A percentile compares a stretch with the other conserved stretches of the same genome.
These are phyloP conservation scores for Alternaria triticina DNA, from an alignment of 2,329 filamentous ascomycete species.

Conservation along the genomic window DNA sequence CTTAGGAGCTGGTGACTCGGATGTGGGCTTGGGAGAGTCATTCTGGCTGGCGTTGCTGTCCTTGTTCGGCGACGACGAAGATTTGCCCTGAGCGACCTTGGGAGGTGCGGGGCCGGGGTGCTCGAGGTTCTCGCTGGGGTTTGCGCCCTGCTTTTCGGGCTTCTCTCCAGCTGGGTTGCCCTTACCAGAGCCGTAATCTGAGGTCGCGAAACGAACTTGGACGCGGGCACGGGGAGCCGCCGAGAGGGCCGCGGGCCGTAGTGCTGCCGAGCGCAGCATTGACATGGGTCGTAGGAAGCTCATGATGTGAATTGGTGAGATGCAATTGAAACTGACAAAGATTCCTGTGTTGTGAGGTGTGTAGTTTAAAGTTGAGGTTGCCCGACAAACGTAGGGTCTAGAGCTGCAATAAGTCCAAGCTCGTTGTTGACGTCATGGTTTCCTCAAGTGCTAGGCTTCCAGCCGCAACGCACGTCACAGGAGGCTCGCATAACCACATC, in stretches of 20 bases:
- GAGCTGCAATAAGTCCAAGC: constrained; percentile 4
- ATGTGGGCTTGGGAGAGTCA: constrained; percentile 10
- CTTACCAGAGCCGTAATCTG: constrained; percentile 53
- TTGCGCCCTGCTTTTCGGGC: constrained; percentile 52
- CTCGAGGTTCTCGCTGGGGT: constrained; percentile 49
- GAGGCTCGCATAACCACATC: constrained; percentile 1
- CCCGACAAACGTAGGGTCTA: neutral
- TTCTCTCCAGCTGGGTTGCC: constrained; percentile 53
- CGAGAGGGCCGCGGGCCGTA: constrained; percentile 29
- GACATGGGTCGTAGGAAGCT: constrained; percentile 37
- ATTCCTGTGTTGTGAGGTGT: neutral
- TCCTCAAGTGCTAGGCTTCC: neutral
- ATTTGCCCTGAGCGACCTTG: constrained; percentile 47
- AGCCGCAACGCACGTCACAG: constrained; percentile 8
- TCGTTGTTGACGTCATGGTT: constrained; percentile 14
- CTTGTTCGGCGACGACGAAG: constrained; percentile 39
- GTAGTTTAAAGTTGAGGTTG: neutral
- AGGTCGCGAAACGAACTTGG: constrained; percentile 44
- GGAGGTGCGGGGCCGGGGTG: constrained; percentile 55
- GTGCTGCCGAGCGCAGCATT: constrained; percentile 36
- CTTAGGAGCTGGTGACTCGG: constrained; percentile 9
- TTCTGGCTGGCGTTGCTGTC: constrained; percentile 18
- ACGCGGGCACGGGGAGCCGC: constrained; percentile 34
- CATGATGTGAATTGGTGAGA: constrained; percentile 28
- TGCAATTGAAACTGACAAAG: constrained; percentile 6